Base-by-base conservation (phyloP, 306 rosid species). In the Luffa acutangula region DNA sequence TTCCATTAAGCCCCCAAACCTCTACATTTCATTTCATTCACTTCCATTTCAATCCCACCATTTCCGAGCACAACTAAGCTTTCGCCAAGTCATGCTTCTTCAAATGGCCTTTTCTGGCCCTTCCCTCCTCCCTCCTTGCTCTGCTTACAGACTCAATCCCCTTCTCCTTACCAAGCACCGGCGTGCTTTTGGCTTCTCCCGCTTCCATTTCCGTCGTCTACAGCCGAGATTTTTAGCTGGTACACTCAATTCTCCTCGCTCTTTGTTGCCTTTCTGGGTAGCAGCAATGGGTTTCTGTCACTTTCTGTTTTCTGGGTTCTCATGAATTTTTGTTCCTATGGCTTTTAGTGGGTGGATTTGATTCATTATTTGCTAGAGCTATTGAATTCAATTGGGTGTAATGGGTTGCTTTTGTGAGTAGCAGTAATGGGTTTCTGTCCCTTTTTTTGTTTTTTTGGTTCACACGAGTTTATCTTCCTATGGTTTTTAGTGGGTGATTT, bases 81-180 rank as follows among this genome's bases (percentile, higher is more conserved):
- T 17, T 75, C n/a, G 60, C 43, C 10, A 37, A 49, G 6, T 1
- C 64, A 85, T 79, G 85, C 79, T 88, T 69, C 86, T 85, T 73
- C 87, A 59, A 25, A 75, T 86, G 81, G 81, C 82, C 33, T 80
- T 66, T 58, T 76, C 85, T 45, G 76, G 77, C 39, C 80, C 89
- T 33, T 69, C 79, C n/a, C 82, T 80, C 8, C 64, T 80, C 52
- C 78, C 84, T 21, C 78, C 89, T 1, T 77, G 72, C 82, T 76
- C 85, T 69, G 69, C 77, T 33, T 20, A 34, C 71, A 73, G 81
- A 3, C 85, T 85, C 78, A 85, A 70, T 78, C 87, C 87, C 51
- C 64, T 88, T 71, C 66, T 84, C 63, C 80, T 80, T 81, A 49
- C 89, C 78, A 69, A 33, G 65, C 81, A 76, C 4, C 87, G 89